A percentile compares a stretch with the other conserved stretches of the same genome.
phyloP scores from a whole-genome alignment of 257 asterid genomes.

The Rubia yunnanensis region DNA sequence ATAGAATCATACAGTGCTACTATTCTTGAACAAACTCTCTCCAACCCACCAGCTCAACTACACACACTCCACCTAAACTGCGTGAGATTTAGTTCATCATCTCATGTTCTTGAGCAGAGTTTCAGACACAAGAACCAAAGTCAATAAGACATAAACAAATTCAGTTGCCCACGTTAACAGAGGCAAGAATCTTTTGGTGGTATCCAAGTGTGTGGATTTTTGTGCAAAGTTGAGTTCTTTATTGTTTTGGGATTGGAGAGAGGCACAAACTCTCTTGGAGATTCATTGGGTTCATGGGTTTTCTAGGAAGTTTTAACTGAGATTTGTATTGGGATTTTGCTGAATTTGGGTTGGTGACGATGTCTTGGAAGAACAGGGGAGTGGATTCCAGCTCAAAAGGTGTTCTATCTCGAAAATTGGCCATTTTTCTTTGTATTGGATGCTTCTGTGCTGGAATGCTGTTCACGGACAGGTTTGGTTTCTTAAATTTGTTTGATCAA shows the following conservation, averaged over 20 bases:
- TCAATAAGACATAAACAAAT: neutral
- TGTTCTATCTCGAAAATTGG: slow-evolving; percentile 46
- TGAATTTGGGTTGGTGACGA: slow-evolving; percentile 18
- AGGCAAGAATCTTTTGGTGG: neutral
- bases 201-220: neutral
- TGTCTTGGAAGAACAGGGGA: slow-evolving; percentile 92
- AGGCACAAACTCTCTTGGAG: slow-evolving; percentile 22
- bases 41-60: slow-evolving; percentile 27
- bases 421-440: slow-evolving; percentile 63
- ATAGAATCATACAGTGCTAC: slow-evolving; percentile 23
- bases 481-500: slow-evolving; percentile 2
- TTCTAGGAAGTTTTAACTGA: slow-evolving; percentile 8
- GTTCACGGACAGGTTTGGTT: slow-evolving; percentile 80
- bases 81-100: neutral
- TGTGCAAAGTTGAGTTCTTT: neutral
- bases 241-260: slow-evolving; percentile 11
- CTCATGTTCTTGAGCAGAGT: neutral
- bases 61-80: slow-evolving; percentile 20
- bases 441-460: slow-evolving; percentile 94
- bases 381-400: slow-evolving; percentile 42
- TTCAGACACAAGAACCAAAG: neutral
- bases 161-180: neutral
- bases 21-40: slow-evolving; percentile 35
- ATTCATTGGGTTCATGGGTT: slow-evolving; percentile 7
- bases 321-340: slow-evolving; percentile 27